Conservation (phyloP, 2,329 filamentous ascomycete species). For the Purpureocillium takamizusanense region DNA sequence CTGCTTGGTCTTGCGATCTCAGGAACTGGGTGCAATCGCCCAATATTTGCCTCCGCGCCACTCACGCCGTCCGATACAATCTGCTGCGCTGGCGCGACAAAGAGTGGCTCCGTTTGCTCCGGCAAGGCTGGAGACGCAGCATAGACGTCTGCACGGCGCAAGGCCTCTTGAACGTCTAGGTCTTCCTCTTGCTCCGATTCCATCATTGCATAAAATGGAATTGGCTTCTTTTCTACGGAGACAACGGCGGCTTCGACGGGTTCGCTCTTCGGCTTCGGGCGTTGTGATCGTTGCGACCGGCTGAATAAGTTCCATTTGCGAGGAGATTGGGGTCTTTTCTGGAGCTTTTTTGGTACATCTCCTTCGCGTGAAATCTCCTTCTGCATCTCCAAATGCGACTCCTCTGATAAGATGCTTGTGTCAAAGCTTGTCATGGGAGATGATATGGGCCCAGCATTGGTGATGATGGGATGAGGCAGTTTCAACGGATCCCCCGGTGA, state of each 20-base stretch:
- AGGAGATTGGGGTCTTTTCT: slow-evolving; percentile 45
- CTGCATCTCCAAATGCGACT: slow-evolving; percentile 37
- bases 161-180: slow-evolving; percentile 31
- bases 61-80: too few species aligned
- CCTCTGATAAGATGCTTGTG: slow-evolving; percentile 47
- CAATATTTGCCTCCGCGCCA: too few species aligned
- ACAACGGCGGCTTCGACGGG: slow-evolving; percentile 40
- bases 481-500: slow-evolving; percentile 34
- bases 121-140: slow-evolving; percentile 8
- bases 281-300: slow-evolving; percentile 36
- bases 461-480: slow-evolving; percentile 45
- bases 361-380: slow-evolving; percentile 23
- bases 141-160: slow-evolving; percentile 39
- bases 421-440: slow-evolving; percentile 45
- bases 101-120: neutral
- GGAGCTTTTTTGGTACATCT: slow-evolving; percentile 38
- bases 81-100: too few species aligned
- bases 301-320: slow-evolving; percentile 58
- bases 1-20: slow-evolving; percentile 37
- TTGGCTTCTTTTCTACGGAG: slow-evolving; percentile 37
- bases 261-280: slow-evolving; percentile 26
- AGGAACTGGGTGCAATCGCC: too few species aligned
- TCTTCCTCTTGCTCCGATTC: slow-evolving; percentile 49
- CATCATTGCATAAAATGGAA: slow-evolving; percentile 54
- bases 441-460: slow-evolving; percentile 33